These are phyloP conservation scores for Sicyos baderoa DNA, from an alignment of 306 rosid species.

Conservation along the genomic window DNA sequence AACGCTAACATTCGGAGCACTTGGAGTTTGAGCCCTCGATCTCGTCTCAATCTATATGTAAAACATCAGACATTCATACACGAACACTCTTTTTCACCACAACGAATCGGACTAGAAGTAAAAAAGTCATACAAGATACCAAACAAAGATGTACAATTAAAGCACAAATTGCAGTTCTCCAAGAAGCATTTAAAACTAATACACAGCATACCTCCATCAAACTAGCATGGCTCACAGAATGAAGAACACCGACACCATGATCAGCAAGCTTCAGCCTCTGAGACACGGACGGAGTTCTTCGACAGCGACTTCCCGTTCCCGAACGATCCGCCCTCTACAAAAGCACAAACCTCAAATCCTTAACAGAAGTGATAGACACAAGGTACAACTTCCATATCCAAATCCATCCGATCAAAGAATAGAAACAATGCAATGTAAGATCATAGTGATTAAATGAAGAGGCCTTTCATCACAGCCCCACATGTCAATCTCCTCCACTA, in stretches of 20 bases:
- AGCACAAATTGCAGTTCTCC: no score
- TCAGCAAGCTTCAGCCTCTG: slow-evolving; percentile 56
- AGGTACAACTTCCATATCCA: background rate
- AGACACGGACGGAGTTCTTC: slow-evolving; percentile 59
- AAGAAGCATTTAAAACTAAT: no score
- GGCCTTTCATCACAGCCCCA: background rate
- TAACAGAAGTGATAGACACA: background rate
- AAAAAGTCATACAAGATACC: background rate
- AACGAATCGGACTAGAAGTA: no score
- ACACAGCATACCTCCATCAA: slow-evolving; percentile 65
- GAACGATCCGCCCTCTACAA: slow-evolving; percentile 85
- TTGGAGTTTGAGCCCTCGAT: slow-evolving; percentile 71
- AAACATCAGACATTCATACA: slow-evolving; percentile 9
- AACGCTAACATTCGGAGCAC: slow-evolving; percentile 44
- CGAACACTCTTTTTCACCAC: background rate
- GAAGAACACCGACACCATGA: slow-evolving; percentile 48
- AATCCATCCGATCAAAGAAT: background rate
- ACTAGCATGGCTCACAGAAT: slow-evolving; percentile 73
- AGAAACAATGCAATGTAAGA: background rate
- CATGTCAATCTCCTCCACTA: background rate
- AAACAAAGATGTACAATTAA: background rate
- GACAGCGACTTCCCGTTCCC: slow-evolving; percentile 71
- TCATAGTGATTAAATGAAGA: background rate
- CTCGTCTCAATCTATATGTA: slow-evolving; percentile 64
- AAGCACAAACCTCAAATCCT: background rate